These are phyloP conservation scores for Epichloe elymi DNA, from an alignment of 2,329 filamentous ascomycete species.

Conservation along the genomic window DNA sequence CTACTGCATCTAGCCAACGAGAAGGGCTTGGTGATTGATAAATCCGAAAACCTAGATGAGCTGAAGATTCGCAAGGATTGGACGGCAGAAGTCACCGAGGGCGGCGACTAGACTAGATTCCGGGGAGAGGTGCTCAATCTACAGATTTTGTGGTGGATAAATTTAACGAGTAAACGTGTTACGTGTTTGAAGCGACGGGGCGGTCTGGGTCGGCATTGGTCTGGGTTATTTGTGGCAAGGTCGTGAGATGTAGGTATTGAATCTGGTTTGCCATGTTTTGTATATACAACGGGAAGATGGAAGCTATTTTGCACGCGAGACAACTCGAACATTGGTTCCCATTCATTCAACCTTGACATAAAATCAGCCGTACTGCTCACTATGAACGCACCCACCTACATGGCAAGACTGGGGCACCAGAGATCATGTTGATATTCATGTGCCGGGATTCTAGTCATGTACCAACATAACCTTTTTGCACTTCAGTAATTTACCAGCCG, in stretches of 20 bases:
- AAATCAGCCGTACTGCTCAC: no score
- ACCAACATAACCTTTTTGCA: not conserved
- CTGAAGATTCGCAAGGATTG: constrained; percentile 49
- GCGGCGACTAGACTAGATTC: constrained; percentile 17
- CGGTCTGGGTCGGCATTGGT: no score
- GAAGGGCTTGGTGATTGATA: constrained; percentile 69
- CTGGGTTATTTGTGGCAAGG: no score
- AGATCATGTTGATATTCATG: not conserved
- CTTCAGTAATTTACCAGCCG: not conserved
- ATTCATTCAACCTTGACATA: no score
- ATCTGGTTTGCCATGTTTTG: no score
- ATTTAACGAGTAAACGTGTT: not conserved
- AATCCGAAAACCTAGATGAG: constrained; percentile 43
- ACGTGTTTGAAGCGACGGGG: not conserved
- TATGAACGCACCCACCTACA: not conserved
- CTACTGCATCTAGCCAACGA: constrained; percentile 85
- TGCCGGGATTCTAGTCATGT: not conserved
- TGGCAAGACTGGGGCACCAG: not conserved
- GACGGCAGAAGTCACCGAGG: constrained; percentile 41
- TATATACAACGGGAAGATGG: no score
- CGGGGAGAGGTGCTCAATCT: not conserved
- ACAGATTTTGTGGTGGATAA: no score
- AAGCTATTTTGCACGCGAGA: no score
- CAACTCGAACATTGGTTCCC: no score
- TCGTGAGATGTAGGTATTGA: no score